A percentile compares a stretch with the other conserved stretches of the same genome.
These are phyloP conservation scores for Sugiyamaella lignohabitans DNA, from an alignment of 805 yeast genomes.

Conservation along the genomic window DNA sequence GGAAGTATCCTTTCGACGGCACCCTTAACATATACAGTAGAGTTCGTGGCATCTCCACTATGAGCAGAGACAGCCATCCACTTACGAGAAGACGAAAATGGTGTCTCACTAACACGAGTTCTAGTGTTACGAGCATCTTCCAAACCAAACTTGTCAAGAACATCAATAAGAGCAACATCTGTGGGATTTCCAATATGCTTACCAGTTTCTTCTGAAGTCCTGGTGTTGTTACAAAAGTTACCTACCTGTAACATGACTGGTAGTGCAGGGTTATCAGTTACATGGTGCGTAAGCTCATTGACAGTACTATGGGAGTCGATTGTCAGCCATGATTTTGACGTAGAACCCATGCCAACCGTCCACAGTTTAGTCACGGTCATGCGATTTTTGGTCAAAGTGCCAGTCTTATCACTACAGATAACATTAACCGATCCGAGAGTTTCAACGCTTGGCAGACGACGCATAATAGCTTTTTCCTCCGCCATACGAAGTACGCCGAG, in stretches of 20 bases:
- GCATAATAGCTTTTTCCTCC: conserved; percentile 84
- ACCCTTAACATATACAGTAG: conserved; percentile 71
- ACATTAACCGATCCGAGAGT: conserved; percentile 93
- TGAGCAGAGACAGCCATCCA: conserved; percentile 80
- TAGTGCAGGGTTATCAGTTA: conserved; percentile 17
- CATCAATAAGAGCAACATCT: conserved; percentile 83
- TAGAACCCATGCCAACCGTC: conserved; percentile 49
- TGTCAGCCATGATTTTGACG: conserved; percentile 13
- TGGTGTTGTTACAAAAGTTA: conserved; percentile 32
- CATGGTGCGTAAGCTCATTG: conserved; percentile 4
- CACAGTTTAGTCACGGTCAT: conserved; percentile 84
- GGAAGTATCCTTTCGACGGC: conserved; percentile 72
- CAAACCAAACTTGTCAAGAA: conserved; percentile 60
- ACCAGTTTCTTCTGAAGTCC: conserved; percentile 46
- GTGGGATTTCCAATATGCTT: conserved; percentile 87
- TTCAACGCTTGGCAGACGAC: conserved; percentile 90
- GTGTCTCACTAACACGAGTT: conserved; percentile 62
- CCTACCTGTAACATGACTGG: conserved; percentile 26
- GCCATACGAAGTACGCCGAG: conserved; percentile 97
- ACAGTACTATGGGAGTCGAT: conserved; percentile 5
- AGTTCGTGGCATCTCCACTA: conserved; percentile 49
- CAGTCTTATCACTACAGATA: conserved; percentile 87
- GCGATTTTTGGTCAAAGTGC: conserved; percentile 83
- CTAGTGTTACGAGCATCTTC: conserved; percentile 58
- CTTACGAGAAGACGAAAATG: conserved; percentile 79